Evolutionary conservation across 768 basidiomycete genomes (phyloP).

Genomic region (Thelephora aurantiotincta): DNA sequence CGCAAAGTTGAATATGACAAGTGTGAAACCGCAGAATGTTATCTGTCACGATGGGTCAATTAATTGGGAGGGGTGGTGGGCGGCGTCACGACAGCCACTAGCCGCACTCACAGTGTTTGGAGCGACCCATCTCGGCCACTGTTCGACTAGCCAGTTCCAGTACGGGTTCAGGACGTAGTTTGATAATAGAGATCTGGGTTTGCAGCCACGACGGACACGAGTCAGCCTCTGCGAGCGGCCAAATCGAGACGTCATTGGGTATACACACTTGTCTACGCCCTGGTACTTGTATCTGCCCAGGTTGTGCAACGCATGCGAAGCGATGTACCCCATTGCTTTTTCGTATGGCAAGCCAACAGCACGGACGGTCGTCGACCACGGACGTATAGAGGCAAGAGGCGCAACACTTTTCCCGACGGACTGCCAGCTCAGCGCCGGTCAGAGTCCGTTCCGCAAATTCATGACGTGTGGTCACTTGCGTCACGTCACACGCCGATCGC

Average conservation of each 20-base stretch:
- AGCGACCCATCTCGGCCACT: conserved; percentile 75
- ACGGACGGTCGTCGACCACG: too few species aligned
- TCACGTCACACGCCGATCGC: too few species aligned
- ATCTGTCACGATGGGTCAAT: conserved; percentile 37
- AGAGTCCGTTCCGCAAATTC: too few species aligned
- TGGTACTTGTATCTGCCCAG: conserved; percentile 71
- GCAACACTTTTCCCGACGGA: too few species aligned
- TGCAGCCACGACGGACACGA: not conserved
- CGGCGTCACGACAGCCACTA: not conserved
- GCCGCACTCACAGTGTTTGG: conserved; percentile 66
- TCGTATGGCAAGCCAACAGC: not conserved
- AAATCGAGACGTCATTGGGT: not conserved
- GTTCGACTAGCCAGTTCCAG: conserved; percentile 85
- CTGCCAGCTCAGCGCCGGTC: too few species aligned
- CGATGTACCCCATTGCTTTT: conserved; percentile 45
- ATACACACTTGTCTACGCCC: conserved; percentile 62
- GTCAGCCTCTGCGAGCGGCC: not conserved
- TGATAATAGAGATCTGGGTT: conserved; percentile 56
- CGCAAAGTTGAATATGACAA: conserved; percentile 74
- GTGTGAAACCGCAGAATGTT: conserved; percentile 68
- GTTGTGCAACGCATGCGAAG: conserved; percentile 52
- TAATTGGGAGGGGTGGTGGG: not conserved
- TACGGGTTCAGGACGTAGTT: conserved; percentile 69
- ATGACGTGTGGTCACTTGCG: too few species aligned
- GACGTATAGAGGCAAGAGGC: too few species aligned